A percentile compares a stretch with the other conserved stretches of the same genome.
phyloP scores from a whole-genome alignment of 805 yeast genomes.

The Pachysolen tannophilus region DNA sequence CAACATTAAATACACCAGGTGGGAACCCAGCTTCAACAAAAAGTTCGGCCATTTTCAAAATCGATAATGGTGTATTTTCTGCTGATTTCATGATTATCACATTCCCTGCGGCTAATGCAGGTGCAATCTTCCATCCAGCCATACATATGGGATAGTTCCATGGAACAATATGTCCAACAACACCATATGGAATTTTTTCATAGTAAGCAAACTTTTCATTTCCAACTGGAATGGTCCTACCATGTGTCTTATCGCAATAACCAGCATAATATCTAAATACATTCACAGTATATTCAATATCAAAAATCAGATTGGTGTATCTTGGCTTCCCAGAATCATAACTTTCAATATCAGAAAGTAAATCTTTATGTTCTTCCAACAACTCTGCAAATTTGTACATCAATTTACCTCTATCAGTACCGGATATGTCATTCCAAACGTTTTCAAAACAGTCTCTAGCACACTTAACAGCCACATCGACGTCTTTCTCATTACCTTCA shows the following conservation, averaged over 20 bases:
- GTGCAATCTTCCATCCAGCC: slow-evolving; percentile 73
- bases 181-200: slow-evolving; percentile 32
- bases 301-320: slow-evolving; percentile 44
- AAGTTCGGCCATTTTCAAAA: slow-evolving; percentile 55
- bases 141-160: slow-evolving; percentile 80
- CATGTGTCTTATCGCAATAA: slow-evolving; percentile 63
- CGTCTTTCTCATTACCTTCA: slow-evolving; percentile 42
- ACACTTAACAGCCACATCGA: slow-evolving; percentile 43
- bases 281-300: slow-evolving; percentile 48
- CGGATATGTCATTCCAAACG: slow-evolving; percentile 39
- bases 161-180: slow-evolving; percentile 75
- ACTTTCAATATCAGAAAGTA: slow-evolving; percentile 49
- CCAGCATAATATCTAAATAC: slow-evolving; percentile 65
- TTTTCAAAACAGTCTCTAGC: slow-evolving; percentile 42
- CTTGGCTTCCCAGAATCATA: slow-evolving; percentile 54
- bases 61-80: slow-evolving; percentile 68
- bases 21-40: slow-evolving; percentile 65
- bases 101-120: slow-evolving; percentile 71
- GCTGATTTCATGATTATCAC: slow-evolving; percentile 67
- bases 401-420: slow-evolving; percentile 36
- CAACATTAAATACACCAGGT: slow-evolving; percentile 65
- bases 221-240: slow-evolving; percentile 55
- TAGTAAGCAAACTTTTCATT: slow-evolving; percentile 48
- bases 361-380: slow-evolving; percentile 38
- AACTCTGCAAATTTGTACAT: slow-evolving; percentile 42